Percentiles rank a stretch among this genome's conserved stretches.
Evolutionary conservation across 345 rosid species (phyloP).

Genomic region (Eucalyptus caleyi): DNA sequence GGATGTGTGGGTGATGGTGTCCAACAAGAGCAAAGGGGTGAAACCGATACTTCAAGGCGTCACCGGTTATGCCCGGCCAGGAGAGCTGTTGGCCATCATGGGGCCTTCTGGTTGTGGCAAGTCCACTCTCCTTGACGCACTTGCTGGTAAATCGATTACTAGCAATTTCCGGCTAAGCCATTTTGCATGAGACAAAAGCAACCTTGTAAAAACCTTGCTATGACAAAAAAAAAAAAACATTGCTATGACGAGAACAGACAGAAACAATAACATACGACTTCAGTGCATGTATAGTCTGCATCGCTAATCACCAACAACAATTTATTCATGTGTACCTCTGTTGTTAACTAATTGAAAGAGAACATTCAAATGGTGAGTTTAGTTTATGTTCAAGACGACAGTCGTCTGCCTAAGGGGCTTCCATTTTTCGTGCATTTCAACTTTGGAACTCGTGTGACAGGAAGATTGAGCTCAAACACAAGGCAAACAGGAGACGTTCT

Average conservation of each 20-base stretch:
- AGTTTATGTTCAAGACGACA: not conserved
- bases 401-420: not conserved
- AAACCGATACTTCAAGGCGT: conserved; percentile 19
- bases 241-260: not conserved
- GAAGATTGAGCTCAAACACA: conserved; percentile 23
- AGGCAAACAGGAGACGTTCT: conserved; percentile 28
- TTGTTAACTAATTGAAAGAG: not conserved
- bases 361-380: not conserved
- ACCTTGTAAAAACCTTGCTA: not conserved
- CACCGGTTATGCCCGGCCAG: conserved; percentile 36
- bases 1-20: conserved; percentile 22
- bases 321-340: not conserved
- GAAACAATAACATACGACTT: not conserved
- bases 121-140: conserved; percentile 21
- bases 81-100: conserved; percentile 39
- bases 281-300: not conserved
- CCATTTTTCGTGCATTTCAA: not conserved
- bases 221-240: not conserved
- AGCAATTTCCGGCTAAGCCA: not conserved
- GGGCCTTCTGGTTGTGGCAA: conserved; percentile 60
- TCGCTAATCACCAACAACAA: not conserved
- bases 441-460: conserved; percentile 1
- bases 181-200: not conserved
- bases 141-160: conserved; percentile 11
- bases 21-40: conserved; percentile 1